phyloP scores from a whole-genome alignment of 805 yeast species.

The Ogataea wickerhamii region DNA sequence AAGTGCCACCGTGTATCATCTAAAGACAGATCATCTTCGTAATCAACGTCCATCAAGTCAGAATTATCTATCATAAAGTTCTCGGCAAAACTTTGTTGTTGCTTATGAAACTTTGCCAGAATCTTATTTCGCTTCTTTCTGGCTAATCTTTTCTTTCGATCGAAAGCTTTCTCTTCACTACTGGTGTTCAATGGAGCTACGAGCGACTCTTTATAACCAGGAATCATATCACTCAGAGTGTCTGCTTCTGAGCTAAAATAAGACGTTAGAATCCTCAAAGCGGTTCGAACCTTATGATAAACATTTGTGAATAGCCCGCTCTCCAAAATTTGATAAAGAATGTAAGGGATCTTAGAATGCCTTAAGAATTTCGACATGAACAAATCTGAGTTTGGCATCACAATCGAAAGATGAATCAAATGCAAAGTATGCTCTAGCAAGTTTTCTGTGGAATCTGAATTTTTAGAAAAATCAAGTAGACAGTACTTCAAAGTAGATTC shows the following conservation, averaged over 20 bases:
- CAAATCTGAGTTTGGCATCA: conserved; percentile 33
- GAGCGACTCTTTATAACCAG: conserved; percentile 27
- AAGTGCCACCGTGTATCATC: conserved; percentile 55
- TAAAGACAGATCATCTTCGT: conserved; percentile 36
- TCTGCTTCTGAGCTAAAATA: conserved; percentile 20
- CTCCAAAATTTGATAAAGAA: conserved; percentile 39
- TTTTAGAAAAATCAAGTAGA: conserved; percentile 2
- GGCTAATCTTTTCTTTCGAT: conserved; percentile 64
- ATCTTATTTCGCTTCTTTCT: conserved; percentile 65
- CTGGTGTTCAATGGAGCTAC: conserved; percentile 9
- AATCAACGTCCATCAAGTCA: conserved; percentile 40
- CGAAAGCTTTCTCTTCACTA: conserved; percentile 39
- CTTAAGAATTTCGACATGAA: conserved; percentile 15
- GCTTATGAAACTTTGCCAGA: conserved; percentile 73
- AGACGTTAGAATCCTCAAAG: conserved; percentile 34
- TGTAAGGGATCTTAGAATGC: conserved; percentile 17
- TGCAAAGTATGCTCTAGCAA: conserved; percentile 60
- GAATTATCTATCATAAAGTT: conserved; percentile 34
- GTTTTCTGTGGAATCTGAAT: conserved; percentile 42
- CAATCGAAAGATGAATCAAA: conserved; percentile 59
- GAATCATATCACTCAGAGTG: conserved; percentile 35
- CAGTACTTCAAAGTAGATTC: conserved; percentile 45
- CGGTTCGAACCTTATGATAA: conserved; percentile 56
- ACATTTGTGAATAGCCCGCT: conserved; percentile 39
- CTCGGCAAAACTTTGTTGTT: conserved; percentile 72